Evolutionary conservation across 2,329 filamentous ascomycete species (phyloP).

Genomic region (Talaromyces sp.): DNA sequence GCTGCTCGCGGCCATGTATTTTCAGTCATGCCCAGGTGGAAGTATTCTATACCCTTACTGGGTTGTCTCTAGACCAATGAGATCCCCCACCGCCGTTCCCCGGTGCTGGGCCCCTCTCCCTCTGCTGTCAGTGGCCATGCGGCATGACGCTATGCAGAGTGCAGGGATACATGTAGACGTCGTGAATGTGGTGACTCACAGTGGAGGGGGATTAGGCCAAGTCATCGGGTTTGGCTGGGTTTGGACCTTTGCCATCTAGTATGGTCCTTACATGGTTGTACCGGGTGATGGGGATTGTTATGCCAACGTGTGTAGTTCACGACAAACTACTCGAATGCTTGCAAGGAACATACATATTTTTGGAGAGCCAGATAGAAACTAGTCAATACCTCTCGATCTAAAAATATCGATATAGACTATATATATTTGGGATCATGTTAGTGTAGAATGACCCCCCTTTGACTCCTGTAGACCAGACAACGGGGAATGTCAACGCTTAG

Average conservation of each 20-base stretch:
- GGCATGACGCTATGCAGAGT: constrained; percentile 27
- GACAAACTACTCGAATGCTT: neutral
- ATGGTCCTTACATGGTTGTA: constrained; percentile 28
- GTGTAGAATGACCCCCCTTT: neutral
- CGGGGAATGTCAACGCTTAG: constrained; percentile 19
- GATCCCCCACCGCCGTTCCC: constrained; percentile 1
- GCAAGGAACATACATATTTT: neutral
- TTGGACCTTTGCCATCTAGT: too few relatives aligned
- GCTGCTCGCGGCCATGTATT: too few relatives aligned
- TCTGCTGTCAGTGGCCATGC: constrained; percentile 17
- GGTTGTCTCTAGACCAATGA: constrained; percentile 11
- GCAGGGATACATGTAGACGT: constrained; percentile 19
- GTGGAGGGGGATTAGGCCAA: constrained; percentile 11
- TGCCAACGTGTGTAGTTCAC: neutral
- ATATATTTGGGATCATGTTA: neutral
- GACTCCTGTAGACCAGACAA: constrained; percentile 13
- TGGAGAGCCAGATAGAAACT: neutral
- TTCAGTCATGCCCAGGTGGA: too few relatives aligned
- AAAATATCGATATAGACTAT: too few relatives aligned
- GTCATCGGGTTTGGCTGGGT: constrained; percentile 11
- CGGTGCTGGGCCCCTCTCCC: constrained; percentile 7
- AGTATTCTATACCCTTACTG: neutral
- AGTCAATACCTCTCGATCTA: too few relatives aligned
- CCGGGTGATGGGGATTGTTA: constrained; percentile 17
- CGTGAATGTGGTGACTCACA: constrained; percentile 21